Conservation (phyloP, 2,329 filamentous ascomycete genomes). For the Sordariomycetes sp. region DNA sequence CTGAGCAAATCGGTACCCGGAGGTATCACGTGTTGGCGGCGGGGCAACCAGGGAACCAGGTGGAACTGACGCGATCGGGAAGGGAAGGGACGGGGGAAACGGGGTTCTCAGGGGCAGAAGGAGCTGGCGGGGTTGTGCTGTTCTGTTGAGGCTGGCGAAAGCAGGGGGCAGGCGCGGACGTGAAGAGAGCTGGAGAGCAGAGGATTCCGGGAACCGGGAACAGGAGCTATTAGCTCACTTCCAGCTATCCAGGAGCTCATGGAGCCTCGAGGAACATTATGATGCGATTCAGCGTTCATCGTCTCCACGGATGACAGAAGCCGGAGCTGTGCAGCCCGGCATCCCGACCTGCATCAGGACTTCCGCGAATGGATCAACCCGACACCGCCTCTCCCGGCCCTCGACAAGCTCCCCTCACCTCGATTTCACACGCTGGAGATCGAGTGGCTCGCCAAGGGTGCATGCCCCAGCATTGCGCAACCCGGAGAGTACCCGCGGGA, state of each 20-base stretch:
- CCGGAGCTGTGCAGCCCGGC: background rate
- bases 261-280: background rate
- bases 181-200: background rate
- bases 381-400: background rate
- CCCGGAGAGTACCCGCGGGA: background rate
- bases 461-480: background rate
- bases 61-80: background rate
- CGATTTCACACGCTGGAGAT: background rate
- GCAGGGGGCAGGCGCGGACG: background rate
- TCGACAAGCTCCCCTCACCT: background rate
- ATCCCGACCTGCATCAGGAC: background rate
- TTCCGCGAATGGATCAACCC: background rate
- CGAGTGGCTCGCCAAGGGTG: background rate
- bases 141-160: background rate
- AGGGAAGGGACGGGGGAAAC: background rate
- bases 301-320: background rate
- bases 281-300: background rate
- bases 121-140: background rate
- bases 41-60: background rate
- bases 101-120: background rate
- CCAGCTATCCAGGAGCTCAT: background rate
- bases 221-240: background rate
- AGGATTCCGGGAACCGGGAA: background rate
- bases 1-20: conserved; percentile 1
- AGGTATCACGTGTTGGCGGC: conserved; percentile 2